Conservation (phyloP, 306 rosid species). For the Hippophae tibetana region DNA sequence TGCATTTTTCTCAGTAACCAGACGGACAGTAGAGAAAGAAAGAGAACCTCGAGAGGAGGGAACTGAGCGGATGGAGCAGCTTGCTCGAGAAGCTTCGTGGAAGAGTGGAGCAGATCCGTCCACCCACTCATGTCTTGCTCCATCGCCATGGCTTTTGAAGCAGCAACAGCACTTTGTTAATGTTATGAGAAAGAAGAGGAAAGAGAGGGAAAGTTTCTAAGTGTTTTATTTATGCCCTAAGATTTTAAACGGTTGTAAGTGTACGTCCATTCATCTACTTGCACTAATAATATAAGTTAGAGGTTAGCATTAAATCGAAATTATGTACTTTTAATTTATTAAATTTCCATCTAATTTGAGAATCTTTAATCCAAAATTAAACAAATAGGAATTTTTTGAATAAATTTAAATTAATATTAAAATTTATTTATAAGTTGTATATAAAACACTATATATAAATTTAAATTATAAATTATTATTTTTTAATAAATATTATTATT, state of each 20-base stretch:
- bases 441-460: no score
- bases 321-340: no score
- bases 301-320: no score
- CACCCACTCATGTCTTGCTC: constrained; percentile 58
- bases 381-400: no score
- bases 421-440: no score
- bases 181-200: not conserved
- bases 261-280: not conserved
- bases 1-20: constrained; percentile 14
- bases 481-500: no score
- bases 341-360: no score
- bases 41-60: constrained; percentile 85
- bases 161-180: not conserved
- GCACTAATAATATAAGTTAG: no score
- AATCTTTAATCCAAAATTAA: no score
- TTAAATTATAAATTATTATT: no score
- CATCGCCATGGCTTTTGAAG: constrained; percentile 46
- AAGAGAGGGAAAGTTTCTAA: constrained; percentile 14
- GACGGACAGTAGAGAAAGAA: constrained; percentile 1
- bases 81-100: constrained; percentile 96
- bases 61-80: constrained; percentile 96
- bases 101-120: constrained; percentile 87
- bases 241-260: not conserved
- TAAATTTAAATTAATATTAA: no score
- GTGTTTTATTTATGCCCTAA: constrained; percentile 22